phyloP scores from a whole-genome alignment of 2,329 filamentous ascomycete species.

The Ceratocystis lukuohia region DNA sequence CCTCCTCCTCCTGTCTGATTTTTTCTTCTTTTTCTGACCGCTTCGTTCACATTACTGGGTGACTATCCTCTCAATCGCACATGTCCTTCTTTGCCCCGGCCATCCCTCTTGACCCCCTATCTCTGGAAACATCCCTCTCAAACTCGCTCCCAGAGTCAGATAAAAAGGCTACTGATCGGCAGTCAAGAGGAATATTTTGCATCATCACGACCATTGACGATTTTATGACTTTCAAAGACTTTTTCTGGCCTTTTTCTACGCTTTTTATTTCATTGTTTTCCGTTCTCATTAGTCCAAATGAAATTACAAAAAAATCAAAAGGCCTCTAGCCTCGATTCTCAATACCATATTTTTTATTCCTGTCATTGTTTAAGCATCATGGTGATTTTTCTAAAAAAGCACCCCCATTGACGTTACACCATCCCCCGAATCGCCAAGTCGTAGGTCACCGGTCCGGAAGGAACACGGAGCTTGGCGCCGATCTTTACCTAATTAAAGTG shows the following conservation, averaged over 20 bases:
- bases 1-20: too few species aligned
- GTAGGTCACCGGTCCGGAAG: background rate
- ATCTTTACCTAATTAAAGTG: background rate
- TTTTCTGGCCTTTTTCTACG: background rate
- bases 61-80: conserved; percentile 6
- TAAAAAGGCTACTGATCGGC: background rate
- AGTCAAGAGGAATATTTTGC: background rate
- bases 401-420: background rate
- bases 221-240: conserved; percentile 12
- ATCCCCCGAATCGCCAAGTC: background rate
- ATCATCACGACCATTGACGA: conserved; percentile 14
- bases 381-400: too few species aligned
- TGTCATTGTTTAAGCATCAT: too few species aligned
- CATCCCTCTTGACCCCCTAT: background rate
- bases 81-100: background rate
- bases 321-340: background rate
- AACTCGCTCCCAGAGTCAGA: background rate
- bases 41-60: conserved; percentile 5
- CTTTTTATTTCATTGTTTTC: background rate
- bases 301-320: background rate
- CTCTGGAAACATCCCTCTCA: background rate
- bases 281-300: background rate
- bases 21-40: conserved; percentile 2
- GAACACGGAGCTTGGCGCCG: background rate
- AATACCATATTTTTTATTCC: background rate